phyloP scores from a whole-genome alignment of 257 asterid species.

The Orobanche coerulescens region DNA sequence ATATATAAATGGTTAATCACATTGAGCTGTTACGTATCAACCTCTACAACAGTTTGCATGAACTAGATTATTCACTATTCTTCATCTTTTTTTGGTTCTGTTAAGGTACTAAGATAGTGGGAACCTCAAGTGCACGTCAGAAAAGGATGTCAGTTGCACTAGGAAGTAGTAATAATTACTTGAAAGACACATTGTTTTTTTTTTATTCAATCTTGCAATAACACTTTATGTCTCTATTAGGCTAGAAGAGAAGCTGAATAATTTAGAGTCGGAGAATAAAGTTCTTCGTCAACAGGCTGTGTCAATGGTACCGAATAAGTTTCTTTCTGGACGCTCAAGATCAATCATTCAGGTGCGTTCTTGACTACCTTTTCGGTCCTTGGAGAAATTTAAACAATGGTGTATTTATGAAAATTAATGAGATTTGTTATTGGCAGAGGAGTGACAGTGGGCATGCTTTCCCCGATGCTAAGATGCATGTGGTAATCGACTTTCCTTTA shows the following conservation, averaged over 20 bases:
- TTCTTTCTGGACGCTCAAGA: constrained; percentile 94
- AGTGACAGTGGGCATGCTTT: constrained; percentile 57
- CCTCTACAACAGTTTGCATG: neutral
- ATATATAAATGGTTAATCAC: constrained; percentile 2
- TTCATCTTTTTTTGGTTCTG: neutral
- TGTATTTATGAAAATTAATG: constrained; percentile 24
- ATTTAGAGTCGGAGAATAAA: constrained; percentile 91
- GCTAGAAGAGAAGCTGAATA: constrained; percentile 84
- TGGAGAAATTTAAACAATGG: neutral
- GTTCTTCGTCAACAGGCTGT: constrained; percentile 99
- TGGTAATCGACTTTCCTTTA: constrained; percentile 45
- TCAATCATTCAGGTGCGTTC: constrained; percentile 79
- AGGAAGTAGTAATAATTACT: constrained; percentile 6
- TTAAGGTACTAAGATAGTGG: neutral
- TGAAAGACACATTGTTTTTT: neutral
- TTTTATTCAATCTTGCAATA: constrained; percentile 12
- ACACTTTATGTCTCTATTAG: constrained; percentile 34
- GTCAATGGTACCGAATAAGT: constrained; percentile 87
- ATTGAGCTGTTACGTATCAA: constrained; percentile 4
- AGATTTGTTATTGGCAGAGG: constrained; percentile 56
- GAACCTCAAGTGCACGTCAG: constrained; percentile 8
- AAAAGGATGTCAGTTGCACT: constrained; percentile 13
- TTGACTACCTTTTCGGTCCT: constrained; percentile 10
- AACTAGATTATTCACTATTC: neutral
- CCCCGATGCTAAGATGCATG: constrained; percentile 52